These are phyloP conservation scores for Curvularia sp. DNA, from an alignment of 2,329 filamentous ascomycete genomes.

Conservation along the genomic window DNA sequence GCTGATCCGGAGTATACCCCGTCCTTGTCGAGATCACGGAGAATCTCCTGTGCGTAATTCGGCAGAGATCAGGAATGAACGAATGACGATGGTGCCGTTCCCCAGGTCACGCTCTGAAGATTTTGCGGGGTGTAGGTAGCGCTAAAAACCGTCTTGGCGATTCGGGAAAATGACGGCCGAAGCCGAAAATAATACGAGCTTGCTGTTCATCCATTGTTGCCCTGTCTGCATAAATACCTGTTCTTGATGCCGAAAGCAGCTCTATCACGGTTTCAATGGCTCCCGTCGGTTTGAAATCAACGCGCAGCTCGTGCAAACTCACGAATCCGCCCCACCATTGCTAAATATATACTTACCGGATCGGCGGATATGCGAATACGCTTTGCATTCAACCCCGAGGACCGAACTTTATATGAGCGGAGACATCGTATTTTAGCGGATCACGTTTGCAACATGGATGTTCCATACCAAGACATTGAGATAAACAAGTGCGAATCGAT, in stretches of 20 bases:
- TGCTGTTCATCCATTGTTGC: neutral
- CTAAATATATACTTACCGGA: neutral
- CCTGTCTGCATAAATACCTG: neutral
- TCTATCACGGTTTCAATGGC: no score
- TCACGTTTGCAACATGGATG: neutral
- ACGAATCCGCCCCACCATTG: neutral
- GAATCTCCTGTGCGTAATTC: neutral
- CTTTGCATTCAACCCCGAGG: neutral
- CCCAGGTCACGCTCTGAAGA: slow-evolving; percentile 3
- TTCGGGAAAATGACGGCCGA: slow-evolving; percentile 7
- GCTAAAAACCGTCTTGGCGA: slow-evolving; percentile 1
- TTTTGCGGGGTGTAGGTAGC: slow-evolving; percentile 10
- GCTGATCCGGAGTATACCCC: slow-evolving; percentile 4
- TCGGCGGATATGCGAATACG: no score
- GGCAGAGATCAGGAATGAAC: neutral
- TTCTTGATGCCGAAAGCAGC: accelerated
- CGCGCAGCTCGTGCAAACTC: neutral
- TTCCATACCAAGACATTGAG: neutral
- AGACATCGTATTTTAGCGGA: neutral
- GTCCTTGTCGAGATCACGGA: neutral
- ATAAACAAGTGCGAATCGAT: neutral
- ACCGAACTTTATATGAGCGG: neutral
- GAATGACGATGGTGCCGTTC: slow-evolving; percentile 5
- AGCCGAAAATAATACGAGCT: neutral
- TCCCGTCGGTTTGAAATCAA: neutral